Conservation (phyloP, 2,329 filamentous ascomycete species). For the Berkeleyomyces rouxiae region DNA sequence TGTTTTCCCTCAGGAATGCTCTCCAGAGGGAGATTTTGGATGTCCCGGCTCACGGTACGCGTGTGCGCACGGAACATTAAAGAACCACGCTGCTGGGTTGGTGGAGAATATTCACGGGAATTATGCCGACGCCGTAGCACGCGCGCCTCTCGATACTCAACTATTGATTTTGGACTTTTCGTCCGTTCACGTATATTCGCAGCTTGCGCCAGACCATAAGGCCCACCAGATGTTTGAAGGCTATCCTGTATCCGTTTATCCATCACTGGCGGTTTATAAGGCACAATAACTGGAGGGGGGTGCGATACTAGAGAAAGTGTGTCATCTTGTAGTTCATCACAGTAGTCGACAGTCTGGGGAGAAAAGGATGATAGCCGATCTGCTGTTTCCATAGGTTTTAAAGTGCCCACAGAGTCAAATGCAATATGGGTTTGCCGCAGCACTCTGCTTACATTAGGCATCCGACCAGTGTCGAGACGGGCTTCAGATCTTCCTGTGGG, state of each 20-base stretch:
- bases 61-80: not conserved
- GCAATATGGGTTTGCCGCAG: not conserved
- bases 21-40: conserved; percentile 17
- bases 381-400: not conserved
- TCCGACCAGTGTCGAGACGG: not conserved
- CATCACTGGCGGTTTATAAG: not conserved
- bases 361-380: not conserved
- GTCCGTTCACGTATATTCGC: not conserved
- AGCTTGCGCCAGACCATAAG: not conserved
- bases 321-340: not conserved
- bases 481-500: not conserved
- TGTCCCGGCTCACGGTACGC: not conserved
- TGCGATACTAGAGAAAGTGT: not conserved
- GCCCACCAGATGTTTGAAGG: not conserved
- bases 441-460: not conserved
- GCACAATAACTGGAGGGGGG: not conserved
- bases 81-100: not conserved
- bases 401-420: not conserved
- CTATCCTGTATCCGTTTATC: not conserved
- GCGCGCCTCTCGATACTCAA: not conserved
- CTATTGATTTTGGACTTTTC: not conserved
- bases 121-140: not conserved
- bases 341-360: not conserved
- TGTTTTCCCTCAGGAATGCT: conserved; percentile 15
- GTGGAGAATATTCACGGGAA: not conserved